Base-by-base conservation (phyloP, 139 green algal species). In the Picochlorum costavermella region DNA sequence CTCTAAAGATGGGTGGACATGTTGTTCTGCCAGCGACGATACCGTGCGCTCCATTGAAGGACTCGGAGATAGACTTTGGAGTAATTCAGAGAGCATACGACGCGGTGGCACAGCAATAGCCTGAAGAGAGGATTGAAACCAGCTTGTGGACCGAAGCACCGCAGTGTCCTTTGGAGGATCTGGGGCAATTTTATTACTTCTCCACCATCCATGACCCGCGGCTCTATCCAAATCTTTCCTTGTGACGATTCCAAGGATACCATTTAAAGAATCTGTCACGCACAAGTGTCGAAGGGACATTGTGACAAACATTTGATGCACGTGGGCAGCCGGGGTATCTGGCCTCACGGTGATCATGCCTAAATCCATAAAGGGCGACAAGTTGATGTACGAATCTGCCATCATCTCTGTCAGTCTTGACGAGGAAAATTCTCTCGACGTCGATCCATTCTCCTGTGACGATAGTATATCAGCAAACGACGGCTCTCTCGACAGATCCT, bases 241-340 rank as follows among this genome's bases (percentile, higher is more conserved):
- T 9, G 91, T 97, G 75, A 96, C 92, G 61, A 97, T 89, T 64
- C 91, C 91, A 45, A 86, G 55, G 45, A 95, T 79, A 50, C 71
- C 65, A 63, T 86, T 82, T 17, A 73, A 68, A 3, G 53, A 65
- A 50, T 95, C 83, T 40, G 92, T 78, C 17, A 97, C 90, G n/a
- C 76, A 77, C 66, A 98, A 79, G 70, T 98, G 92, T 2, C 92
- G 84, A 73, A 97, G 81, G 0, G 84, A 87, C 55, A 98, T 78
- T 13, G 71, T 55, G 13, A 89, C 61, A 75, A 98, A 98, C 12
- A 92, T 67, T 60, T 79, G 60, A 71, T 90, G 77, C 44, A 69
- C 63, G 1, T 61, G 49, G 29, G 48, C 23, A n/a, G 65, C 64
- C 1, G 56, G 64, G 2, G 55, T 75, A 4, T 70, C 57, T 8